Evolutionary conservation across 225 moss, liverwort and hornwort species (phyloP).

Genomic region (Rhytidiadelphus loreus): DNA sequence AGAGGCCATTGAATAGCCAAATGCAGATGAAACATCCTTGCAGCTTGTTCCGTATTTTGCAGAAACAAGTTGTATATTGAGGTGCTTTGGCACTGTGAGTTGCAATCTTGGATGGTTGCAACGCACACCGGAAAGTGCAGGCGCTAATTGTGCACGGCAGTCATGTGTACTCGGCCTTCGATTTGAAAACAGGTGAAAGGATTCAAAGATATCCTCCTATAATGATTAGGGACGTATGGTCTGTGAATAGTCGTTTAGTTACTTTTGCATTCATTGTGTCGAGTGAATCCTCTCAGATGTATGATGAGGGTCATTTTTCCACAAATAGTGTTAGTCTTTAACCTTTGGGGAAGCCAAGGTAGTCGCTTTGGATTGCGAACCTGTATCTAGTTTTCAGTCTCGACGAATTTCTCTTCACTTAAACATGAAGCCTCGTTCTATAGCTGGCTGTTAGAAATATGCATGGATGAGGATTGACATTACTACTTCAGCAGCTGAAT

Average conservation of each 20-base stretch:
- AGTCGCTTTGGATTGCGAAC: neutral
- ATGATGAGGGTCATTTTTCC: neutral
- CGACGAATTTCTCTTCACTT: neutral
- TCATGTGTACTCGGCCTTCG: neutral
- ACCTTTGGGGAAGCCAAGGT: neutral
- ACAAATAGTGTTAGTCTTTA: neutral
- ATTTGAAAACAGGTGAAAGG: slow-evolving; percentile 4
- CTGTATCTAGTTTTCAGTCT: neutral
- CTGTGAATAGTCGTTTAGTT: neutral
- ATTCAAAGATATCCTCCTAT: neutral
- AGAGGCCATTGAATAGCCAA: neutral
- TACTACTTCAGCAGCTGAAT: neutral
- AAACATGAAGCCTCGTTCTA: neutral
- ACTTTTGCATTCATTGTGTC: neutral
- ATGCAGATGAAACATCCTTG: neutral
- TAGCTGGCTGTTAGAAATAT: neutral
- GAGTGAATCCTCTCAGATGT: neutral
- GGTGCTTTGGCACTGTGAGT: neutral
- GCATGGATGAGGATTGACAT: neutral
- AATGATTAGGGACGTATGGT: neutral
- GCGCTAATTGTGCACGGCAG: neutral
- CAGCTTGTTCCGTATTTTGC: neutral
- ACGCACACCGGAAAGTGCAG: neutral
- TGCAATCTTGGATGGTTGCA: slow-evolving; percentile 7
- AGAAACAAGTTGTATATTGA: neutral